These are phyloP conservation scores for Stevia rebaudiana DNA, from an alignment of 140 eudicot species.

Conservation along the genomic window DNA sequence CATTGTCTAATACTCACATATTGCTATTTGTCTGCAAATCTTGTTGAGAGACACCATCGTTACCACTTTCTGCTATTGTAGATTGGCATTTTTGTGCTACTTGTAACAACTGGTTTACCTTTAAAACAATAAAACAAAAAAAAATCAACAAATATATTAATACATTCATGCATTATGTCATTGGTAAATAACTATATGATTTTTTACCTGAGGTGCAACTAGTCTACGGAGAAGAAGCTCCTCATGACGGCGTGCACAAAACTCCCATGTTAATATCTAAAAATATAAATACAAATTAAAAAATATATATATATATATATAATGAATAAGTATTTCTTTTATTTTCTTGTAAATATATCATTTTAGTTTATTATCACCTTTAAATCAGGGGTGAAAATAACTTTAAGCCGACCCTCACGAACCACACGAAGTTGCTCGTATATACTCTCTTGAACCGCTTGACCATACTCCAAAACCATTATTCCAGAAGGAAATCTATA, in stretches of 20 bases:
- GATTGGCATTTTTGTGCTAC: constrained; percentile 85
- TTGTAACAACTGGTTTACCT: constrained; percentile 86
- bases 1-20: constrained; percentile 44
- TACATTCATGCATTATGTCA: background rate
- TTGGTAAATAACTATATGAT: background rate
- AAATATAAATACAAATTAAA: background rate
- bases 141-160: background rate
- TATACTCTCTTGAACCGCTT: constrained; percentile 92
- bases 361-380: constrained; percentile 40
- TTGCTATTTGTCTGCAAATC: constrained; percentile 86
- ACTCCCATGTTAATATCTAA: constrained; percentile 94
- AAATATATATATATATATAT: background rate
- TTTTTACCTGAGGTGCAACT: constrained; percentile 85
- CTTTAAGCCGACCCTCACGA: constrained; percentile 95
- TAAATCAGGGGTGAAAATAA: constrained; percentile 72
- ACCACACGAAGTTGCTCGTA: constrained; percentile 97
- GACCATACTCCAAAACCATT: constrained; percentile 85
- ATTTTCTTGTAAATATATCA: background rate
- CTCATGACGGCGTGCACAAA: constrained; percentile 92
- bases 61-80: constrained; percentile 68
- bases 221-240: constrained; percentile 90
- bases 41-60: constrained; percentile 79
- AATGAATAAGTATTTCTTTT: background rate
- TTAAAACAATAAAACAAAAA: constrained; percentile 9
- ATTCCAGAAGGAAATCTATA: constrained; percentile 67